phyloP scores from a whole-genome alignment of 169 alveolate genomes.

The Plasmodium vivax region DNA sequence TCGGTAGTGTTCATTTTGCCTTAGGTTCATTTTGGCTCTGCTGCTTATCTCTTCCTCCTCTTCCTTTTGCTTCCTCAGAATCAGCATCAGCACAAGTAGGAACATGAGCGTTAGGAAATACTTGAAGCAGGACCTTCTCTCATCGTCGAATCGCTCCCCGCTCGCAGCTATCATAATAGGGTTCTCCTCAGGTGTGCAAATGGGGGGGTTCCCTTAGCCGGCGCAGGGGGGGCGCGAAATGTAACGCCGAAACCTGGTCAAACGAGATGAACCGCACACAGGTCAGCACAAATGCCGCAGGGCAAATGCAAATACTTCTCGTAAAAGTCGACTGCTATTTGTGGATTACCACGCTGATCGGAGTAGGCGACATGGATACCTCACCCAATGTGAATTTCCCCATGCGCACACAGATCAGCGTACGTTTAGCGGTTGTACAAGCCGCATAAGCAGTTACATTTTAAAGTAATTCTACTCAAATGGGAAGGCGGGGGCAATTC shows the following conservation, averaged over 20 bases:
- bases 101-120: slow-evolving; percentile 65
- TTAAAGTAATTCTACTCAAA: neutral
- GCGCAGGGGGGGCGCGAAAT: neutral
- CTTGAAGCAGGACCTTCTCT: slow-evolving; percentile 47
- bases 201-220: neutral
- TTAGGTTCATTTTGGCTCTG: slow-evolving; percentile 47
- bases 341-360: neutral
- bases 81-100: slow-evolving; percentile 22
- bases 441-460: neutral
- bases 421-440: neutral
- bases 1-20: slow-evolving; percentile 60
- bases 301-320: neutral
- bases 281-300: neutral
- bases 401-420: neutral
- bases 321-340: neutral
- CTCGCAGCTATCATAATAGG: slow-evolving; percentile 35
- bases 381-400: neutral
- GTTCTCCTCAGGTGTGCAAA: neutral
- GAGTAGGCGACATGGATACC: neutral
- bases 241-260: neutral
- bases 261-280: neutral
- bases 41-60: slow-evolving; percentile 53
- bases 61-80: slow-evolving; percentile 51
- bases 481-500: neutral
- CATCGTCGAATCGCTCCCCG: slow-evolving; percentile 44